Evolutionary conservation across 2,329 filamentous ascomycete species (phyloP).

Genomic region (Alternaria sp.): DNA sequence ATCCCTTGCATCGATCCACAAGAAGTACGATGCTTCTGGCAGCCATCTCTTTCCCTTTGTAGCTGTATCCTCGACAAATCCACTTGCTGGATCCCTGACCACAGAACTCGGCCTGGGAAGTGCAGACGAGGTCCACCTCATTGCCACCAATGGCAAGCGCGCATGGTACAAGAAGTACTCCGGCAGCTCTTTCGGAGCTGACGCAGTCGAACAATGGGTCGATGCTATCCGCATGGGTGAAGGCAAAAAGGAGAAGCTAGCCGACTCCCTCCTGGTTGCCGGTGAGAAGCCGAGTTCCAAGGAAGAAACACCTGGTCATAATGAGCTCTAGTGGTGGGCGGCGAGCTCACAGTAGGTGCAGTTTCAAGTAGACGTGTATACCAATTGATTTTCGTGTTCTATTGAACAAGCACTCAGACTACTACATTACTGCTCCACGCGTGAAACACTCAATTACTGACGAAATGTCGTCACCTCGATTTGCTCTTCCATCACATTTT

Average conservation of each 20-base stretch:
- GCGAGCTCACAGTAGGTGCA: background rate
- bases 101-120: conserved; percentile 67
- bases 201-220: conserved; percentile 82
- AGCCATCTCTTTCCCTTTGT: conserved; percentile 84
- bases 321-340: conserved; percentile 31
- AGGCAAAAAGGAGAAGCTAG: conserved; percentile 76
- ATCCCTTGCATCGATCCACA: conserved; percentile 75
- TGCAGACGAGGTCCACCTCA: conserved; percentile 68
- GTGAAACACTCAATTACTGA: background rate
- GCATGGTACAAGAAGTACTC: conserved; percentile 84
- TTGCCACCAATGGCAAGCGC: conserved; percentile 85
- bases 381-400: background rate
- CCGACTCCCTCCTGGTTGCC: conserved; percentile 56
- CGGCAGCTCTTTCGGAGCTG: conserved; percentile 63
- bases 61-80: conserved; percentile 70
- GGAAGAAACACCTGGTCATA: conserved; percentile 24
- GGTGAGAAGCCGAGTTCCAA: conserved; percentile 22
- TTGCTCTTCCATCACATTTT: background rate
- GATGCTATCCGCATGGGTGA: conserved; percentile 92
- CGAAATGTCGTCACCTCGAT: too few relatives aligned
- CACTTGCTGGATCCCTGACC: conserved; percentile 64
- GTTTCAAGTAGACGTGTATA: background rate
- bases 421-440: background rate
- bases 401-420: background rate
- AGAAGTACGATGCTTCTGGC: conserved; percentile 74